Evolutionary conservation across 2,329 filamentous ascomycete species (phyloP), one percentile per base, ranked within the genome.

Genomic region (Neonectria ditissima): DNA sequence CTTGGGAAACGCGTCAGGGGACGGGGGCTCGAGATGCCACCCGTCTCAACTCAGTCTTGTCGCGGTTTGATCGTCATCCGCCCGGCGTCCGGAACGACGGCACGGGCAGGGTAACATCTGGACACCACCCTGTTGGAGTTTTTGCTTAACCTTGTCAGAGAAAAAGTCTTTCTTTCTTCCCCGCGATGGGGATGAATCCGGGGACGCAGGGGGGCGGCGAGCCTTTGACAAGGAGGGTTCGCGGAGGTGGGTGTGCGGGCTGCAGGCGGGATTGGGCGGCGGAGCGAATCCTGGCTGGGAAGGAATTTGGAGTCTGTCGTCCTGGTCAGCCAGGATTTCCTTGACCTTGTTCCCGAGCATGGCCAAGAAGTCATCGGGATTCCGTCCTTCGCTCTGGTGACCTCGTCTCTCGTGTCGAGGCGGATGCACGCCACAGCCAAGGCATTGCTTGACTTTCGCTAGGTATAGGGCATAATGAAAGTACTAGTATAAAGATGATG

Each of bases 141-240:
- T 16, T 13, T 30, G 30, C 45, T 22, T 32, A 55, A 55, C 59
- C 44, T 30, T 50, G 30, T n/a, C n/a, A n/a, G n/a, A n/a, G n/a
- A n/a, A n/a, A n/a, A n/a, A n/a, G n/a, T n/a, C n/a, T n/a, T 22
- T 22, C 6, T n/a, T 24, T 30, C 26, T 54, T 39, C 50, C 58
- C 58, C 58, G 51, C 58, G 59, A 57, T 62, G 47, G 6, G 44
- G 16, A 8, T 16, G n/a, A 48, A 34, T 44, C 44, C 54, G 59
- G 59, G 53, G 34, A 37, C 5, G 24, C 24, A 26, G 24, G 24
- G 24, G 34, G 14, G 34, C n/a, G n/a, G 34, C 34, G 44, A 52
- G 34, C 26, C 43, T 43, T 28, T 20, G 54, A 28, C 52, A 28
- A 61, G 51, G 59, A 37, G 22, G 41, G 28, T 59, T 39, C 41